These are phyloP conservation scores for Leishmania major DNA, from an alignment of 208 protist genomes.

Conservation along the genomic window DNA sequence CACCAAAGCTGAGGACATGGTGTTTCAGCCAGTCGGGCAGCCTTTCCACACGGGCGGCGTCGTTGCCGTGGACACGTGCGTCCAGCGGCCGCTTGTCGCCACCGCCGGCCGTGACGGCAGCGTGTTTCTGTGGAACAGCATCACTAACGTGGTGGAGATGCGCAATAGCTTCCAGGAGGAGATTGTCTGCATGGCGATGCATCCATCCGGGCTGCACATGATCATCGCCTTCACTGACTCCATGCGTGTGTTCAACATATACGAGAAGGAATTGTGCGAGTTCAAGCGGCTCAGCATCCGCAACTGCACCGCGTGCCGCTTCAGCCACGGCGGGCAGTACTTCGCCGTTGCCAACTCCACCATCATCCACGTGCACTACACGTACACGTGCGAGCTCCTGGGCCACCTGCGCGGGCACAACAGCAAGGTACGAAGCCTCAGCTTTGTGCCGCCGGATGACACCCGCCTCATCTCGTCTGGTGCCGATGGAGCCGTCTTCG, in stretches of 20 bases:
- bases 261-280: slow-evolving; percentile 94
- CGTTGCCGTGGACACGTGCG: slow-evolving; percentile 92
- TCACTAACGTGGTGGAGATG: slow-evolving; percentile 93
- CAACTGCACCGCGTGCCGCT: slow-evolving; percentile 92
- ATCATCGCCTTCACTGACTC: slow-evolving; percentile 96
- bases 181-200: slow-evolving; percentile 93
- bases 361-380: slow-evolving; percentile 96
- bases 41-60: slow-evolving; percentile 91
- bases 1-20: slow-evolving; percentile 89
- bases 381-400: slow-evolving; percentile 95
- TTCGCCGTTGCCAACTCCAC: slow-evolving; percentile 96
- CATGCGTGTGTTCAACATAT: slow-evolving; percentile 96
- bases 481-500: slow-evolving; percentile 95
- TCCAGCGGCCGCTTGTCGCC: slow-evolving; percentile 95
- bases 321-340: slow-evolving; percentile 96
- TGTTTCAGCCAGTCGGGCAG: slow-evolving; percentile 92
- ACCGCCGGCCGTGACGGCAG: slow-evolving; percentile 92
- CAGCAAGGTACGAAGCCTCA: slow-evolving; percentile 90
- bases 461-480: slow-evolving; percentile 90
- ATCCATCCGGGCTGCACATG: slow-evolving; percentile 95
- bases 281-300: slow-evolving; percentile 95
- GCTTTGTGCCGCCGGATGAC: slow-evolving; percentile 93
- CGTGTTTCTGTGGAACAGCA: slow-evolving; percentile 96
- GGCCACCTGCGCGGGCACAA: slow-evolving; percentile 96
- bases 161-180: slow-evolving; percentile 93